A percentile compares a stretch with the other conserved stretches of the same genome.
Conservation (phyloP, 2,329 filamentous ascomycete genomes). For the Penicillium crustosum region DNA sequence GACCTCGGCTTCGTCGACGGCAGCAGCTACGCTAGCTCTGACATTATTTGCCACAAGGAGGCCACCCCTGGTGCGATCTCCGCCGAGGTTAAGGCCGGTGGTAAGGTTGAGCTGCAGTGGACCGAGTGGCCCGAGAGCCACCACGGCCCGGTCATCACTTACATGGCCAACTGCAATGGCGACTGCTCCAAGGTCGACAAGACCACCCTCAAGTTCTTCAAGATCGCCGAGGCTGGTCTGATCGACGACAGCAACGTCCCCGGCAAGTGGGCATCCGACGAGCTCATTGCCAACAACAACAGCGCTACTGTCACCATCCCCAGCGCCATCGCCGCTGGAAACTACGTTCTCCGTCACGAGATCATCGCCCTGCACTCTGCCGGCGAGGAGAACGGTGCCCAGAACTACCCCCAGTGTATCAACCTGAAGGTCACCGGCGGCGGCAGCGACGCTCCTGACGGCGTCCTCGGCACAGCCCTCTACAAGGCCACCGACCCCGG, state of each 20-base stretch:
- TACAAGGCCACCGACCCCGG: constrained; percentile 60
- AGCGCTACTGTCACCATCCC: constrained; percentile 53
- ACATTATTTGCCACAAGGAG: constrained; percentile 64
- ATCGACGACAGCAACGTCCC: constrained; percentile 44
- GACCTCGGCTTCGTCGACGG: constrained; percentile 57
- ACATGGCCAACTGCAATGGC: constrained; percentile 61
- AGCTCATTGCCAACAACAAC: constrained; percentile 55
- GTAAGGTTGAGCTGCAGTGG: constrained; percentile 61
- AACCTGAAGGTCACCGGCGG: constrained; percentile 62
- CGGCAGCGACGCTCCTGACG: constrained; percentile 48
- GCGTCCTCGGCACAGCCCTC: constrained; percentile 53
- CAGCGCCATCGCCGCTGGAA: constrained; percentile 47
- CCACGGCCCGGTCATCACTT: constrained; percentile 64
- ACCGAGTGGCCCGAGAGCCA: constrained; percentile 65
- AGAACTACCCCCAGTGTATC: constrained; percentile 60
- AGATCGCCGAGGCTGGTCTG: constrained; percentile 60
- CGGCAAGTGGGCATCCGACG: constrained; percentile 58
- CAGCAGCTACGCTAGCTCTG: constrained; percentile 46
- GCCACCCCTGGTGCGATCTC: constrained; percentile 53
- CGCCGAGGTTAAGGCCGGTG: constrained; percentile 62
- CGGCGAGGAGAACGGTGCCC: constrained; percentile 46
- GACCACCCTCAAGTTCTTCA: constrained; percentile 59
- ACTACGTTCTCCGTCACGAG: constrained; percentile 58
- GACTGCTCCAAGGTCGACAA: constrained; percentile 58
- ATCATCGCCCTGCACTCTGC: constrained; percentile 56